Evolutionary conservation across 345 rosid species (phyloP), one percentile per base, ranked within the genome.

Genomic region (Gossypium sturtianum): DNA sequence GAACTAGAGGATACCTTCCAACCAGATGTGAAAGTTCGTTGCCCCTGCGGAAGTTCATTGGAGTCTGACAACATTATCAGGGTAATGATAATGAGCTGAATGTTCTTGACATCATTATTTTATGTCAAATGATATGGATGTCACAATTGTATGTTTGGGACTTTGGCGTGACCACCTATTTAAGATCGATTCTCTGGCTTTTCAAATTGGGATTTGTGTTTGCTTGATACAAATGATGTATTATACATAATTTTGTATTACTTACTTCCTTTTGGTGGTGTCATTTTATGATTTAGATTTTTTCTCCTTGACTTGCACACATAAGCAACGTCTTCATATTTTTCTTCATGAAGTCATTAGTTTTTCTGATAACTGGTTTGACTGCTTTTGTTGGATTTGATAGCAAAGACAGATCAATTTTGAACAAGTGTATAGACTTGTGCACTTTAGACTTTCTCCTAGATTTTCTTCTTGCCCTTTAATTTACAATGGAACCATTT

Each of bases 11-110:
- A 90, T 74, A 76, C 82, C 48, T 80, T 73, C 73, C 89, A 75
- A 51, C 71, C 72, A 41, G 91, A 90, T 76, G 79, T 81, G 58
- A 93, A 88, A 86, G 90, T 93, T 83, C 88, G 97, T 70, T 96
- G 99, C 80, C 91, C 89, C 11, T 96, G 99, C 84, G 97, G 97
- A 82, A 96, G 85, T 80, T 78, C 89, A 38, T 79, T 85, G 82
- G 90, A 88, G 77, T 78, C 87, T 9, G 97, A 89, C 67, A 83
- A 94, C 72, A 89, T 90, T 89, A 86, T 93, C 82, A 81, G 79
- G 99, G 99, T 90, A 57, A 62, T 74, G 43, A 19, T 16, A 62
- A 48, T 10, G 64, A 29, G 56, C 23, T 52, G 72, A 65, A 34
- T 77, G 56, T 54, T 48, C 29, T 75, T 74, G 38, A 44, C 25